phyloP scores from a whole-genome alignment of 768 basidiomycete species.

The Paxillus ammoniavirescens region DNA sequence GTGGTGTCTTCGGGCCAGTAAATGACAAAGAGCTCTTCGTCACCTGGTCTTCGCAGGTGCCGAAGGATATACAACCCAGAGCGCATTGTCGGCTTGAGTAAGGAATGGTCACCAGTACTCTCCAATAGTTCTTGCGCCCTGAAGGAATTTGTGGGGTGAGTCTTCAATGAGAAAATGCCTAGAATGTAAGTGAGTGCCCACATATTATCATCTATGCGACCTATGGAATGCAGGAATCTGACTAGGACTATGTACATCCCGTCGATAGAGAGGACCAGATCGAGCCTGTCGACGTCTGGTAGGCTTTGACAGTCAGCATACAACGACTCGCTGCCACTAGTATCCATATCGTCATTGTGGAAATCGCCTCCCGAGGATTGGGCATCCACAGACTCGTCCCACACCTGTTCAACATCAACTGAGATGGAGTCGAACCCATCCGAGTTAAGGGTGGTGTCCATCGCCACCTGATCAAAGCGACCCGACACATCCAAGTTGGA shows the following conservation, averaged over 20 bases:
- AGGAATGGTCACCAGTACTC: not conserved
- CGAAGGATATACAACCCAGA: constrained; percentile 48
- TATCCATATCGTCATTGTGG: not conserved
- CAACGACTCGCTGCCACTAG: not conserved
- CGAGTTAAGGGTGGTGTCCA: not conserved
- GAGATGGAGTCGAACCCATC: not conserved
- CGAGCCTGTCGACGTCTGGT: too few relatives aligned
- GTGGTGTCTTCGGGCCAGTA: constrained; percentile 59
- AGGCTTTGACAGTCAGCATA: not conserved
- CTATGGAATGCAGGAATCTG: constrained; percentile 36
- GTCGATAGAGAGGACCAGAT: too few relatives aligned
- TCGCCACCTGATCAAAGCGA: not conserved
- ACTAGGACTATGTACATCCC: constrained; percentile 10
- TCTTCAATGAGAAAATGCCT: not conserved
- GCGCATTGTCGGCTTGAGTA: constrained; percentile 30
- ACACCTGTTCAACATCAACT: not conserved
- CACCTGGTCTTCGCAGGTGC: not conserved
- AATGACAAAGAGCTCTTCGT: constrained; percentile 39
- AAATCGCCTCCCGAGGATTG: not conserved
- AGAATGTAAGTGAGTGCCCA: constrained; percentile 22
- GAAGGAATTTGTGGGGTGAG: not conserved
- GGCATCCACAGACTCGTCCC: not conserved
- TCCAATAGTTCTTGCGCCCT: constrained; percentile 4
- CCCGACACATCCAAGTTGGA: not conserved
- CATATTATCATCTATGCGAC: constrained; percentile 35